These are phyloP conservation scores for Epithele typhae DNA, from an alignment of 768 basidiomycete genomes.

Conservation along the genomic window DNA sequence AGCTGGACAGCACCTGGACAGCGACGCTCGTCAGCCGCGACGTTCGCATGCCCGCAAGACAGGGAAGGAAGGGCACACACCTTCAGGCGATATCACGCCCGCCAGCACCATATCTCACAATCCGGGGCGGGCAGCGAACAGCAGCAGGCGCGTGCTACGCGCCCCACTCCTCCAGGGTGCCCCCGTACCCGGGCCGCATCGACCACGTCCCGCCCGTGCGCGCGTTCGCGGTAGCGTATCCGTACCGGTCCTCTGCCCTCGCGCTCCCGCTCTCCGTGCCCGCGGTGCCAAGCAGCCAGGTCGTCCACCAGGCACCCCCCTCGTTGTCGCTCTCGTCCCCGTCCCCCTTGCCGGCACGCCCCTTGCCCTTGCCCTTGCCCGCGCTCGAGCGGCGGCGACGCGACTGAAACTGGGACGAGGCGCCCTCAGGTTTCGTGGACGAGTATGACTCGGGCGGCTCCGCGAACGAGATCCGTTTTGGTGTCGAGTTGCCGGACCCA, in stretches of 20 bases:
- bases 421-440: constrained; percentile 26
- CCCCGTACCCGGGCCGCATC: constrained; percentile 19
- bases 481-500: constrained; percentile 51
- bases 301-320: constrained; percentile 25
- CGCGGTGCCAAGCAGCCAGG: constrained; percentile 26
- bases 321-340: constrained; percentile 22
- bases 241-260: constrained; percentile 3
- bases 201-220: constrained; percentile 14
- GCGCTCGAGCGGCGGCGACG: constrained; percentile 26
- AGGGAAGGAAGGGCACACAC: too few relatives aligned
- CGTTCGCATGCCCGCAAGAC: too few relatives aligned
- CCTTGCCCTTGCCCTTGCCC: constrained; percentile 14
- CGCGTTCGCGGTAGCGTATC: constrained; percentile 17
- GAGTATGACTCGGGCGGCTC: constrained; percentile 67
- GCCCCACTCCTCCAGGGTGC: constrained; percentile 24
- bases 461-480: constrained; percentile 78
- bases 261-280: constrained; percentile 9
- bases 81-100: too few relatives aligned
- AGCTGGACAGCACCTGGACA: not conserved
- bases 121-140: too few relatives aligned
- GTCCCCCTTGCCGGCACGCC: constrained; percentile 30
- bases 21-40: too few relatives aligned
- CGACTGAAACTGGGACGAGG: constrained; percentile 18
- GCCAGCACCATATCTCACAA: too few relatives aligned
- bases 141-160: not conserved